Conservation (phyloP, 2,329 filamentous ascomycete genomes). For the Colletotrichum sp. region DNA sequence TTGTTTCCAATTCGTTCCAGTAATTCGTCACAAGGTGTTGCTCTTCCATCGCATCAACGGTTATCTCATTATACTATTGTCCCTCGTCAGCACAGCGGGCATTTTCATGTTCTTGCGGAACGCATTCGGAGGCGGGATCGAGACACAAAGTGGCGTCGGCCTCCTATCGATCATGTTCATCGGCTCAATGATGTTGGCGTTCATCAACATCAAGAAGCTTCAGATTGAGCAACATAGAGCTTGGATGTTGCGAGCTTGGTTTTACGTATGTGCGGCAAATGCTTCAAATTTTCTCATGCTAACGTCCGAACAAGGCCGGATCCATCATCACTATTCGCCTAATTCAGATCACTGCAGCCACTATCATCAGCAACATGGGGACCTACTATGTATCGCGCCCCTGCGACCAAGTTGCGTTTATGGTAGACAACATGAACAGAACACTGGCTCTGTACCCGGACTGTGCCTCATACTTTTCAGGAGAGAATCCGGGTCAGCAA, state of each 20-base stretch:
- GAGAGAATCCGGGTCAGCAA: slow-evolving; percentile 26
- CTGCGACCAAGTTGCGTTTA: slow-evolving; percentile 52
- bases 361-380: slow-evolving; percentile 33
- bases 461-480: slow-evolving; percentile 43
- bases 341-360: slow-evolving; percentile 44
- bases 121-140: slow-evolving; percentile 58
- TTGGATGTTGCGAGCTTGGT: slow-evolving; percentile 66
- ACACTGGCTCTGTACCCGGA: slow-evolving; percentile 42
- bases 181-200: slow-evolving; percentile 48
- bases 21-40: slow-evolving; percentile 49
- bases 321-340: slow-evolving; percentile 54
- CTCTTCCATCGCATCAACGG: slow-evolving; percentile 66
- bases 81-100: slow-evolving; percentile 48
- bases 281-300: not conserved
- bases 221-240: slow-evolving; percentile 68
- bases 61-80: slow-evolving; percentile 56
- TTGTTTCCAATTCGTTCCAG: slow-evolving; percentile 53
- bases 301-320: slow-evolving; percentile 35
- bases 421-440: slow-evolving; percentile 28
- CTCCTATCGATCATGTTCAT: slow-evolving; percentile 49
- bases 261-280: slow-evolving; percentile 39
- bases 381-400: slow-evolving; percentile 35
- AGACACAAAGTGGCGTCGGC: slow-evolving; percentile 50
- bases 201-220: slow-evolving; percentile 61
- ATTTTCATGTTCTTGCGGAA: slow-evolving; percentile 57